These are phyloP conservation scores for Collybiopsis confluens DNA, from an alignment of 768 basidiomycete species.

Conservation along the genomic window DNA sequence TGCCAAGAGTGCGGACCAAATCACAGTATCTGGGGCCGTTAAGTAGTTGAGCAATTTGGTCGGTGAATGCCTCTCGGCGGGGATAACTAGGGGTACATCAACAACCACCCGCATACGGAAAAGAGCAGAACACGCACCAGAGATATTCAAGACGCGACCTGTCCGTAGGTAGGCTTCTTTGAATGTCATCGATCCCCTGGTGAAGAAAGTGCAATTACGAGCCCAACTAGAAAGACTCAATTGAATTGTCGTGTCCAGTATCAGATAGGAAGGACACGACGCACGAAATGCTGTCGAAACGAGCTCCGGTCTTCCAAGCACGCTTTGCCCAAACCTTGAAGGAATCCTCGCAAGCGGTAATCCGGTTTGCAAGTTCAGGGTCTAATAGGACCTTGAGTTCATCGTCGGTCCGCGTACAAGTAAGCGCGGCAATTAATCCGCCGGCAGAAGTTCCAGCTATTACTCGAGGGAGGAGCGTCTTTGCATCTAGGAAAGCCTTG, in stretches of 20 bases:
- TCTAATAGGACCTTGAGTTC: constrained; percentile 76
- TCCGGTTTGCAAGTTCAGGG: constrained; percentile 78
- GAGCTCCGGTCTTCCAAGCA: constrained; percentile 84
- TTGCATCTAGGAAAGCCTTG: constrained; percentile 85
- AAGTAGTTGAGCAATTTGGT: constrained; percentile 95
- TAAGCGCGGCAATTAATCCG: constrained; percentile 70
- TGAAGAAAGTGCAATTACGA: constrained; percentile 81
- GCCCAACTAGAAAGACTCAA: constrained; percentile 13
- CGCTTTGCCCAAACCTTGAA: constrained; percentile 40
- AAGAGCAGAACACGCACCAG: constrained; percentile 21
- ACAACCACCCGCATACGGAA: no score
- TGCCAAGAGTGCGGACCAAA: constrained; percentile 78
- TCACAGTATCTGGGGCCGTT: constrained; percentile 89
- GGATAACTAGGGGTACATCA: constrained; percentile 53
- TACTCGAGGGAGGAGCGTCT: constrained; percentile 76
- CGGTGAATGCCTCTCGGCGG: constrained; percentile 87
- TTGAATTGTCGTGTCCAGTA: not conserved
- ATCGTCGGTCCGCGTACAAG: constrained; percentile 84
- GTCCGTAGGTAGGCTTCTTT: constrained; percentile 91
- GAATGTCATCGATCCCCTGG: constrained; percentile 91
- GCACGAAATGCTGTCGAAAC: constrained; percentile 78
- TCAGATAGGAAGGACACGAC: constrained; percentile 1
- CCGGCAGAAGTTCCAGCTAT: constrained; percentile 95
- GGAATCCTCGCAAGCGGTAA: constrained; percentile 80
- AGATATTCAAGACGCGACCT: constrained; percentile 90